Base-by-base conservation (phyloP, 305 asterid species). In the Galium porrigens region DNA sequence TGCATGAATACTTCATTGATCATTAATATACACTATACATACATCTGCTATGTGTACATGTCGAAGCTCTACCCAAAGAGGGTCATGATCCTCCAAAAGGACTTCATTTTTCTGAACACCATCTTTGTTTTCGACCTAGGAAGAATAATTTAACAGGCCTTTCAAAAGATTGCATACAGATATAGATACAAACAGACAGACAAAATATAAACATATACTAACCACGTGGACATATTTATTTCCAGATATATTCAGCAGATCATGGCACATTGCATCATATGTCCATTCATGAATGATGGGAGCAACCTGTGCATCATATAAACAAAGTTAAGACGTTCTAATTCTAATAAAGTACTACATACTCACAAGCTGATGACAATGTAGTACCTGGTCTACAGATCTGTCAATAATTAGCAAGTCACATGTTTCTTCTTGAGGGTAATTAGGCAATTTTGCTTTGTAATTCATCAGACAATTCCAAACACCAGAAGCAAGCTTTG, bases 201-300 rank as follows among this genome's bases (percentile, higher is more conserved):
- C 5, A 8, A 37, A 37, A 37, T 37, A 37, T 6, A 37, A 37
- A 37, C 11, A 36, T 64, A 37, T 63, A 64, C 11, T 34, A 6
- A 92, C 99, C 97, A 89, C 97, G 7, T 83, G 86, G n/a, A 73
- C 72, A 73, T 85, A 89, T 84, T 89, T 89, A 75, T 84, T 92
- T 69, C 97, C 97, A 0, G 86, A 88, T 81, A 92, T 78, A 20
- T 84, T 96, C 54, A 92, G 95, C 71, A 87, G 84, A 80, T 92
- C 99, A 79, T 92, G 95, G 64, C 95, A 87, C 97, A 92, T 87
- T 63, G 97, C 95, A 80, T 92, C 99, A 68, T 92, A 92, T 10
- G 97, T 89, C 99, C 99, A 92, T 73, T 92, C 99, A 71, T 92
- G 99, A 68, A 92, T 92, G 69, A 92, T 81, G 33, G 97, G 99